A percentile compares a stretch with the other conserved stretches of the same genome.
Evolutionary conservation across 148 eudicot species (phyloP).

Genomic region (Vaccinium darrowii): DNA sequence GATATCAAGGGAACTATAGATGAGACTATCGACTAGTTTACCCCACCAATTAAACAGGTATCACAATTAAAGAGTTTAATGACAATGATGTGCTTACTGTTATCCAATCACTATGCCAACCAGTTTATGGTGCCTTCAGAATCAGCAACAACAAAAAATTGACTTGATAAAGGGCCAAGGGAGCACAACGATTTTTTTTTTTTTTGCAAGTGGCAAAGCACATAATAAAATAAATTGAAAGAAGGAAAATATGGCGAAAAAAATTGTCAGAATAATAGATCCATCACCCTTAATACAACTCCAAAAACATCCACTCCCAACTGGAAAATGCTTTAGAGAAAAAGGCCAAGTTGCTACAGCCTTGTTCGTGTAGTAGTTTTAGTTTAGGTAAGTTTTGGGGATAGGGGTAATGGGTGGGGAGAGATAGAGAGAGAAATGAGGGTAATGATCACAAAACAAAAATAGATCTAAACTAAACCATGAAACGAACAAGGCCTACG

Average conservation of each 20-base stretch:
- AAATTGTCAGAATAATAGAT: neutral
- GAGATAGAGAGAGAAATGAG: too few relatives aligned
- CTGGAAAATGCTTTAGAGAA: neutral
- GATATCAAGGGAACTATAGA: neutral
- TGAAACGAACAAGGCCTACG: too few relatives aligned
- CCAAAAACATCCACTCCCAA: neutral
- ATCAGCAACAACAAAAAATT: neutral
- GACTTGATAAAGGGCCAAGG: constrained; percentile 4
- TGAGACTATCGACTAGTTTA: neutral
- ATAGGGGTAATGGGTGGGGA: too few relatives aligned
- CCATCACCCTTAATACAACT: neutral
- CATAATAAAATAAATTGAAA: neutral
- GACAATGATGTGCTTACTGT: neutral
- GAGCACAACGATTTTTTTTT: neutral
- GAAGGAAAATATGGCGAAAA: neutral
- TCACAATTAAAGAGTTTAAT: neutral
- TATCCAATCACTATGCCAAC: neutral
- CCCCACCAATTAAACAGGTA: neutral
- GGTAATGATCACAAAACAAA: too few relatives aligned
- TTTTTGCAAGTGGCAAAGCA: neutral
- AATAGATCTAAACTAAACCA: too few relatives aligned
- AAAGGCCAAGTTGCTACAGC: neutral
- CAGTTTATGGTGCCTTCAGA: neutral
- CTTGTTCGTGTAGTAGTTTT: too few relatives aligned
- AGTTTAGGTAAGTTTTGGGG: too few relatives aligned